These are phyloP conservation scores for Rhytidiadelphus loreus DNA, from an alignment of 225 moss, liverwort and hornwort genomes.

Conservation along the genomic window DNA sequence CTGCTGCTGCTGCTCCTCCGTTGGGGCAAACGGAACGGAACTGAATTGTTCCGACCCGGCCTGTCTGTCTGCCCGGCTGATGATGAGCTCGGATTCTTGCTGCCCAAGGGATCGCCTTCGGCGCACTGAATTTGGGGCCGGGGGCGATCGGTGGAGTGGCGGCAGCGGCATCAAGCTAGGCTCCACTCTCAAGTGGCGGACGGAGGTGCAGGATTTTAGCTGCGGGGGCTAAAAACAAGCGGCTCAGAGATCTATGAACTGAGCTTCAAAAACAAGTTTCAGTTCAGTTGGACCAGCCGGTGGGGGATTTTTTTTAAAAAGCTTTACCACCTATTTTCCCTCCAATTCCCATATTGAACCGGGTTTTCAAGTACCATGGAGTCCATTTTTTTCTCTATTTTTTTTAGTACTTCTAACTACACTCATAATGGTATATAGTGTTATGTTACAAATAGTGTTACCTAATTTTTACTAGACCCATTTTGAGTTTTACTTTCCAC, in stretches of 20 bases:
- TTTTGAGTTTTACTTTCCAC: too few relatives aligned
- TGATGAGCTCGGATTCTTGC: not conserved
- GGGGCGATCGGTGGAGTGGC: not conserved
- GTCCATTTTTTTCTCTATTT: too few relatives aligned
- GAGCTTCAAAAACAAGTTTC: not conserved
- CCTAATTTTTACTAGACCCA: too few relatives aligned
- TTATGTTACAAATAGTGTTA: too few relatives aligned
- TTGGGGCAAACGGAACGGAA: not conserved
- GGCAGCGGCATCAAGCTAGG: not conserved
- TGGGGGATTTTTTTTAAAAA: too few relatives aligned
- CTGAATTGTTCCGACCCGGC: not conserved
- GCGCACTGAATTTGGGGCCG: not conserved
- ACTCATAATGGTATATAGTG: too few relatives aligned
- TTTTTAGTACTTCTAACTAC: too few relatives aligned
- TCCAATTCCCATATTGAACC: too few relatives aligned
- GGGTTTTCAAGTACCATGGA: too few relatives aligned
- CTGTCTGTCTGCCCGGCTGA: not conserved
- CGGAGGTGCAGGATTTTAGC: not conserved
- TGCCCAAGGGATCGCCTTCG: not conserved
- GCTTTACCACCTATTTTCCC: too few relatives aligned
- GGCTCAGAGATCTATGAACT: not conserved
- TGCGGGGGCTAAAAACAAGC: not conserved
- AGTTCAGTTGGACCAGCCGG: too few relatives aligned
- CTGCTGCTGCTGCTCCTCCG: not conserved
- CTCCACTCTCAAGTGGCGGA: not conserved